These are phyloP conservation scores for Acacia crassicarpa DNA, from an alignment of 306 rosid species.

Conservation along the genomic window DNA sequence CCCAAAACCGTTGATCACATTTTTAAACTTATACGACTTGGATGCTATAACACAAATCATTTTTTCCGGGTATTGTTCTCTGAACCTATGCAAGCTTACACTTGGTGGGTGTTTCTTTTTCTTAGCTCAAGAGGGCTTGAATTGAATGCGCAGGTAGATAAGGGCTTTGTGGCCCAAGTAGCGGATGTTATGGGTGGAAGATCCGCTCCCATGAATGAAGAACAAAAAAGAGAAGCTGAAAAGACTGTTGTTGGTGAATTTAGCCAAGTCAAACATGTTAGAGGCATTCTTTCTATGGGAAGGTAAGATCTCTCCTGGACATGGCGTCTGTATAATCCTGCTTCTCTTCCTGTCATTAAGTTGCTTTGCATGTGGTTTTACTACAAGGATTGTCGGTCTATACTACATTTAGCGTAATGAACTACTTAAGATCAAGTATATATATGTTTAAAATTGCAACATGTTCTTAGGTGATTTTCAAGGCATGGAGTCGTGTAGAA, in stretches of 20 bases:
- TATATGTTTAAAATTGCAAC: neutral
- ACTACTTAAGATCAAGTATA: constrained; percentile 7
- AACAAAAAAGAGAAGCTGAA: constrained; percentile 62
- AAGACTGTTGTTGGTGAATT: constrained; percentile 88
- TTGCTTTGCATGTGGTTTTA: constrained; percentile 6
- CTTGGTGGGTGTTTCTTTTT: constrained; percentile 10
- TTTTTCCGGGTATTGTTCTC: constrained; percentile 78
- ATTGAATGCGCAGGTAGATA: constrained; percentile 68
- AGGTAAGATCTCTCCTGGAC: constrained; percentile 50
- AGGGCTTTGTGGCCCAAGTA: constrained; percentile 96
- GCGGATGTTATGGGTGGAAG: constrained; percentile 79
- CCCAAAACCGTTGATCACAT: constrained; percentile 92
- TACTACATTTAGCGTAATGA: constrained; percentile 16
- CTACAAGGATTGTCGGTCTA: neutral
- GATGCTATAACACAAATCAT: constrained; percentile 87
- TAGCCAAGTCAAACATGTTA: constrained; percentile 81
- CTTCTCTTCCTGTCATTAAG: constrained; percentile 4
- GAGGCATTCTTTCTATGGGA: constrained; percentile 98
- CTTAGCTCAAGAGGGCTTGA: constrained; percentile 29
- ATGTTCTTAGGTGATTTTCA: neutral
- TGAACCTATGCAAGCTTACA: constrained; percentile 10
- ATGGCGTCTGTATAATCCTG: neutral
- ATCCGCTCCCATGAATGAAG: constrained; percentile 85
- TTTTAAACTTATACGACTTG: constrained; percentile 90
- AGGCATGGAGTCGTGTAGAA: constrained; percentile 3